Conservation (phyloP, 768 basidiomycete species). For the Termitomyces sp. region DNA sequence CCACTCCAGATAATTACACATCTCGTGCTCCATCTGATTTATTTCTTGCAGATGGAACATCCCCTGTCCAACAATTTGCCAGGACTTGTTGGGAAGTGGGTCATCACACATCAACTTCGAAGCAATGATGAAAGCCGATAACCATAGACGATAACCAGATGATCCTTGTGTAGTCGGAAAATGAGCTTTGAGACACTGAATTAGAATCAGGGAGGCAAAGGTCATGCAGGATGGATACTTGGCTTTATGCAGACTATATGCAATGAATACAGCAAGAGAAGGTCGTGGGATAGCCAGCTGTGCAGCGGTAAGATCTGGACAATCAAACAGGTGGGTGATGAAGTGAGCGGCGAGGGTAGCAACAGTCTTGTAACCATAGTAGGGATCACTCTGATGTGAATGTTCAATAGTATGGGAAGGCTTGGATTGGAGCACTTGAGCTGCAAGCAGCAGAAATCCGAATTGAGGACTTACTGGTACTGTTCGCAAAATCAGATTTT, state of each 20-base stretch:
- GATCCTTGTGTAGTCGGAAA: slow-evolving; percentile 90
- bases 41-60: slow-evolving; percentile 86
- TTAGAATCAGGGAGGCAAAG: slow-evolving; percentile 62
- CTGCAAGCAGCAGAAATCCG: neutral
- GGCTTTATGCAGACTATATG: slow-evolving; percentile 83
- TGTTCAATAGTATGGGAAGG: slow-evolving; percentile 16
- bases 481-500: too few relatives aligned
- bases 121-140: slow-evolving; percentile 91
- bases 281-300: slow-evolving; percentile 47
- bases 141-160: slow-evolving; percentile 85
- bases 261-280: slow-evolving; percentile 74
- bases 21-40: slow-evolving; percentile 96
- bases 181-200: slow-evolving; percentile 85
- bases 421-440: slow-evolving; percentile 7
- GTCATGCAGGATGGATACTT: slow-evolving; percentile 68
- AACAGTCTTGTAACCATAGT: slow-evolving; percentile 73
- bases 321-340: slow-evolving; percentile 82
- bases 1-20: slow-evolving; percentile 93
- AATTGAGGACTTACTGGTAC: slow-evolving; percentile 5
- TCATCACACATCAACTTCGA: slow-evolving; percentile 93
- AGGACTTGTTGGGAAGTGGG: slow-evolving; percentile 90
- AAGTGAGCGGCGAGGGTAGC: slow-evolving; percentile 73
- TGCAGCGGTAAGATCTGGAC: slow-evolving; percentile 73
- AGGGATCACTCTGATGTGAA: slow-evolving; percentile 40
- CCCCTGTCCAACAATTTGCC: slow-evolving; percentile 86